Conservation (phyloP, 2,329 filamentous ascomycete species). For the Hortaea werneckii region DNA sequence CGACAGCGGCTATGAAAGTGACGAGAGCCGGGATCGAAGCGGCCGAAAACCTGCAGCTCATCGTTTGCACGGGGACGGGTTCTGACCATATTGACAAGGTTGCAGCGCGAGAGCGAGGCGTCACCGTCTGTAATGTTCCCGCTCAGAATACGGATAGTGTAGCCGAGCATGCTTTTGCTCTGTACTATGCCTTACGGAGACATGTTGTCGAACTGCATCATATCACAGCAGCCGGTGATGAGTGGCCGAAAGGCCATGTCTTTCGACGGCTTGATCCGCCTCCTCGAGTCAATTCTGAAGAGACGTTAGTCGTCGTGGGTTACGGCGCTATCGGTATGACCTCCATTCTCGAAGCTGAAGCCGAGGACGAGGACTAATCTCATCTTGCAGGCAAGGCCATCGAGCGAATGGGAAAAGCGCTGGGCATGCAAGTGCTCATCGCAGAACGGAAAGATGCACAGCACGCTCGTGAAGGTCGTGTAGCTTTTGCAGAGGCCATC, state of each 20-base stretch:
- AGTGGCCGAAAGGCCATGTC: slow-evolving; percentile 33
- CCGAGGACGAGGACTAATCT: not conserved
- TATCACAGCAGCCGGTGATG: slow-evolving; percentile 21
- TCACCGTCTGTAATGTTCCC: slow-evolving; percentile 38
- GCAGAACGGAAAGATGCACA: slow-evolving; percentile 35
- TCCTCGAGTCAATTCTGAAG: slow-evolving; percentile 38
- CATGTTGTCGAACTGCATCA: slow-evolving; percentile 30
- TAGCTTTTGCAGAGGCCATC: slow-evolving; percentile 29
- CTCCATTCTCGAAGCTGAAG: slow-evolving; percentile 5
- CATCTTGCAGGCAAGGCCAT: slow-evolving; percentile 30
- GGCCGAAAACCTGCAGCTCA: slow-evolving; percentile 34
- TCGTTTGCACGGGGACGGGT: slow-evolving; percentile 39
- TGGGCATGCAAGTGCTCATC: slow-evolving; percentile 41
- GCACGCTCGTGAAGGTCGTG: slow-evolving; percentile 19
- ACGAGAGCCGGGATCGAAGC: slow-evolving; percentile 31
- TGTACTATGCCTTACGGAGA: slow-evolving; percentile 40
- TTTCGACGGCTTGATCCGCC: slow-evolving; percentile 22
- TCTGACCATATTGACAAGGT: slow-evolving; percentile 38
- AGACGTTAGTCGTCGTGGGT: slow-evolving; percentile 40
- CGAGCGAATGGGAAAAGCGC: slow-evolving; percentile 32
- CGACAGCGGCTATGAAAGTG: slow-evolving; percentile 33
- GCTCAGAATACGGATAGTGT: slow-evolving; percentile 39
- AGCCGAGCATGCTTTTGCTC: slow-evolving; percentile 40
- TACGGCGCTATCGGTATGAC: slow-evolving; percentile 37
- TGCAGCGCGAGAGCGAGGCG: slow-evolving; percentile 32